Percentiles rank a stretch among this genome's conserved stretches.
Conservation (phyloP, 1,284 basidiomycete genomes). For the Moesziomyces antarcticus region DNA sequence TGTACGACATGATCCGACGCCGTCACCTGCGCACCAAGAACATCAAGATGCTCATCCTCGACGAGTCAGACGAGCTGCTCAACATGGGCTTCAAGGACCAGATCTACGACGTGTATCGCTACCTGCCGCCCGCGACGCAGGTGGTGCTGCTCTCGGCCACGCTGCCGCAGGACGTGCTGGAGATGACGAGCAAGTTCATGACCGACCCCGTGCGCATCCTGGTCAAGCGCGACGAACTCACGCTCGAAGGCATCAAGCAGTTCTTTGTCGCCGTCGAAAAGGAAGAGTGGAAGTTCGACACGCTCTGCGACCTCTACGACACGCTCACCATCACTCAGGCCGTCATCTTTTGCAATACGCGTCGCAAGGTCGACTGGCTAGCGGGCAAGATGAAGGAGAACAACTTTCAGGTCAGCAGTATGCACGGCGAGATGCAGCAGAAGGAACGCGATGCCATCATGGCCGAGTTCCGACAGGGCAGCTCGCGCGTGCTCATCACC, state of each 20-base stretch:
- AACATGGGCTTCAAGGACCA: slow-evolving; percentile 99
- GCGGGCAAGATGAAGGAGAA: slow-evolving; percentile 94
- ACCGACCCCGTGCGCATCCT: slow-evolving; percentile 98
- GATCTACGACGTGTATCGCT: slow-evolving; percentile 99
- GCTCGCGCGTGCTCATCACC: slow-evolving; percentile 68
- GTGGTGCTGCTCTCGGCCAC: slow-evolving; percentile 96
- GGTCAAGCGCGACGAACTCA: slow-evolving; percentile 99
- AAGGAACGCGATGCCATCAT: slow-evolving; percentile 99
- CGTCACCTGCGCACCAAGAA: slow-evolving; percentile 92
- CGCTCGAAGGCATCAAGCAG: slow-evolving; percentile 98
- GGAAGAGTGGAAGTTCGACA: slow-evolving; percentile 99
- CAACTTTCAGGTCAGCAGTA: slow-evolving; percentile 65
- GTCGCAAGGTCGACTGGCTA: slow-evolving; percentile 99
- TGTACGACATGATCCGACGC: slow-evolving; percentile 99
- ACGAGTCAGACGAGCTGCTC: slow-evolving; percentile 96
- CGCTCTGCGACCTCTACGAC: slow-evolving; percentile 94
- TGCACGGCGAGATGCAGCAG: slow-evolving; percentile 97
- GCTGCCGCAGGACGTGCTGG: slow-evolving; percentile 94
- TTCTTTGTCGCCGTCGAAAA: slow-evolving; percentile 99
- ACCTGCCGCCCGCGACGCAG: slow-evolving; percentile 96
- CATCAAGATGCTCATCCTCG: slow-evolving; percentile 99
- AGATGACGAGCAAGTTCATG: slow-evolving; percentile 99
- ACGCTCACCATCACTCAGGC: slow-evolving; percentile 99
- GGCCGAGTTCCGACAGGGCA: slow-evolving; percentile 95
- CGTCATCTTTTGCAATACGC: slow-evolving; percentile 99